Evolutionary conservation across 2,329 filamentous ascomycete genomes (phyloP), one percentile per base, ranked within the genome.

Genomic region (Zymoseptoria tritici): DNA sequence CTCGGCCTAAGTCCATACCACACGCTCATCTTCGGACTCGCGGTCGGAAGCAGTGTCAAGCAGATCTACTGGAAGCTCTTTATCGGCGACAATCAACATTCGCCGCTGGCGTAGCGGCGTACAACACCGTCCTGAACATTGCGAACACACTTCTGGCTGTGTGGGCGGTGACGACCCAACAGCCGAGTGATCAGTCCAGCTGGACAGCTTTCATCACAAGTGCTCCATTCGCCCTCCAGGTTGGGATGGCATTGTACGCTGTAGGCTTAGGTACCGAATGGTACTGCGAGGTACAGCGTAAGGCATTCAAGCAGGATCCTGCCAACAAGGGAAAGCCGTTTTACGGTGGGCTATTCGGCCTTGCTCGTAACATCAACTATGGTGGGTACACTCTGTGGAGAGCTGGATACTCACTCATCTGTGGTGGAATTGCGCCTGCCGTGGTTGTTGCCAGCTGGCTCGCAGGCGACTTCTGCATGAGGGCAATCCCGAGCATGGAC

Each of bases 361-460:
- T 68, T 19, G 67, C 67, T 16, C 56, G 62, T 9, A 67, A 68
- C 57, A 66, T 70, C 59, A 70, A 70, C 50, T 70, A 70, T 54
- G 64, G 64, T 5, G 67, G 68, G 7, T 70, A 69, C 52, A 65
- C 67, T 16, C 62, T 70, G 11, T 70, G 68, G 67, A 55, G 66
- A 13, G 56, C 57, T 11, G 67, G 68, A 3, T 68, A 68, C 51
- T 58, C 60, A 13, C 58, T 67, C 9, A 57, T 66, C 11, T 68
- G 63, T 53, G 66, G 65, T 9, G 68, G 67, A 9, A 64, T 64
- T 58, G 57, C 62, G 3, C 64, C 62, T 60, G 66, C 60, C 6
- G 60, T 49, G 1, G 22, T 62, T 13, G 49, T 64, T 21, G 60
- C 52, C 8, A 59, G 54, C 5, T 68, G 60, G 50, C 57, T 68